phyloP scores from a whole-genome alignment of 2,329 filamentous ascomycete species.

The Aspergillus sp. region DNA sequence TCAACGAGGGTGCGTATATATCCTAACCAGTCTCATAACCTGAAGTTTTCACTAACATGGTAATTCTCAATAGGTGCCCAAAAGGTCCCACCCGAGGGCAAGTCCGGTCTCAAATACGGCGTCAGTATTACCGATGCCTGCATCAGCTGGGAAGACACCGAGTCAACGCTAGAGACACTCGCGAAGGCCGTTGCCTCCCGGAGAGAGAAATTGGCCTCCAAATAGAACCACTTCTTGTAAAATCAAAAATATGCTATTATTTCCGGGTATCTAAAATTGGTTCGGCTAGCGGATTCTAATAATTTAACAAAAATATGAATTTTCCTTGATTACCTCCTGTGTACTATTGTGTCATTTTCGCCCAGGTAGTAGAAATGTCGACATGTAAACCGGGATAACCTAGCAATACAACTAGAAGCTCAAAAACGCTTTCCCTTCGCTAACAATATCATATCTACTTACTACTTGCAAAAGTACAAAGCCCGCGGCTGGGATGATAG shows the following conservation, averaged over 20 bases:
- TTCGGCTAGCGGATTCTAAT: background rate
- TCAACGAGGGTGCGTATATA: conserved; percentile 72
- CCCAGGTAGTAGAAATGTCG: background rate
- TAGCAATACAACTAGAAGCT: background rate
- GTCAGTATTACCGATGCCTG: conserved; percentile 98
- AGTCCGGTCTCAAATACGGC: conserved; percentile 81
- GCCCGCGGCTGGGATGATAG: background rate
- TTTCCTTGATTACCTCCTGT: too few species aligned
- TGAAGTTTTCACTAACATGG: conserved; percentile 3
- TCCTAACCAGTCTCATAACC: background rate
- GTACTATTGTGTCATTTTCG: too few species aligned
- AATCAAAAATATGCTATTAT: background rate
- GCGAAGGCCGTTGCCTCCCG: conserved; percentile 78
- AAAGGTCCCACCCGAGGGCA: conserved; percentile 86
- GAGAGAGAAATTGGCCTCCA: conserved; percentile 49
- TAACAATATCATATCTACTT: background rate
- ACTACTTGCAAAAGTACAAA: background rate
- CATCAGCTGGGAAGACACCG: conserved; percentile 91
- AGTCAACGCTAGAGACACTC: conserved; percentile 71
- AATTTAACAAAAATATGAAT: background rate
- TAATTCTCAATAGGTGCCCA: conserved; percentile 62
- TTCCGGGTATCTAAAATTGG: conserved; percentile 3
- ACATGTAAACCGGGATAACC: background rate
- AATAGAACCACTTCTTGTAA: background rate
- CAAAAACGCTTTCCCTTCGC: background rate